Conservation (phyloP, 2,329 filamentous ascomycete genomes). For the Trichoderma sp. region DNA sequence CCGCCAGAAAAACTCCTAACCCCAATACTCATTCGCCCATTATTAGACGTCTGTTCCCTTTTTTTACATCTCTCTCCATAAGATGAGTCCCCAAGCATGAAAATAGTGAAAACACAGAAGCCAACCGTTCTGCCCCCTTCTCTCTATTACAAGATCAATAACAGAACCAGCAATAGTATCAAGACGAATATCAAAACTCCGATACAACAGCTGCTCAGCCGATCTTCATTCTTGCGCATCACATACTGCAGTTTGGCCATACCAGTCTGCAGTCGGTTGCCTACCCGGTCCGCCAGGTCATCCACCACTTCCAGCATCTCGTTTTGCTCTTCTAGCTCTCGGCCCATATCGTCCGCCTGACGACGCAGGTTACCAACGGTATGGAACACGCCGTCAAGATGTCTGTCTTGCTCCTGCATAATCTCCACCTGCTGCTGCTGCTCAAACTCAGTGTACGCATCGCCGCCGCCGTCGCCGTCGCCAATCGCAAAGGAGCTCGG, state of each 20-base stretch:
- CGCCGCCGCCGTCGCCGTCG: slow-evolving; percentile 52
- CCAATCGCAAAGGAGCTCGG: slow-evolving; percentile 61
- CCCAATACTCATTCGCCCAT: slow-evolving; percentile 12
- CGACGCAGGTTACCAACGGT: slow-evolving; percentile 88
- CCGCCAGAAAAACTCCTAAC: neutral
- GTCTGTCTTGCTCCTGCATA: slow-evolving; percentile 92
- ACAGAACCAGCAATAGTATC: slow-evolving; percentile 79
- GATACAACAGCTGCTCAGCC: slow-evolving; percentile 86
- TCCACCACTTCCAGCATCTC: slow-evolving; percentile 88
- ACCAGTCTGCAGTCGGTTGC: slow-evolving; percentile 80
- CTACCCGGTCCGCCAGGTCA: slow-evolving; percentile 80
- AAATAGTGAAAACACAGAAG: neutral
- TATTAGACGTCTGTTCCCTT: slow-evolving; percentile 6
- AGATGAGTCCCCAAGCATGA: neutral
- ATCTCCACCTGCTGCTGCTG: slow-evolving; percentile 88
- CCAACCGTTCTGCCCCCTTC: neutral
- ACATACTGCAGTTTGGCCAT: slow-evolving; percentile 85
- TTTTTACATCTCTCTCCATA: neutral
- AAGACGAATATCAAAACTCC: slow-evolving; percentile 83
- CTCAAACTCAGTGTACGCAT: slow-evolving; percentile 80
- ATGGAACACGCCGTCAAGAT: slow-evolving; percentile 87
- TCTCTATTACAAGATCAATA: slow-evolving; percentile 58
- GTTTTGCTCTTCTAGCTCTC: slow-evolving; percentile 91
- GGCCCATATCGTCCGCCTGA: slow-evolving; percentile 94
- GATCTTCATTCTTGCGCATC: slow-evolving; percentile 87